Base-by-base conservation (phyloP, 2,329 filamentous ascomycete species). In the Claviceps purpurea region DNA sequence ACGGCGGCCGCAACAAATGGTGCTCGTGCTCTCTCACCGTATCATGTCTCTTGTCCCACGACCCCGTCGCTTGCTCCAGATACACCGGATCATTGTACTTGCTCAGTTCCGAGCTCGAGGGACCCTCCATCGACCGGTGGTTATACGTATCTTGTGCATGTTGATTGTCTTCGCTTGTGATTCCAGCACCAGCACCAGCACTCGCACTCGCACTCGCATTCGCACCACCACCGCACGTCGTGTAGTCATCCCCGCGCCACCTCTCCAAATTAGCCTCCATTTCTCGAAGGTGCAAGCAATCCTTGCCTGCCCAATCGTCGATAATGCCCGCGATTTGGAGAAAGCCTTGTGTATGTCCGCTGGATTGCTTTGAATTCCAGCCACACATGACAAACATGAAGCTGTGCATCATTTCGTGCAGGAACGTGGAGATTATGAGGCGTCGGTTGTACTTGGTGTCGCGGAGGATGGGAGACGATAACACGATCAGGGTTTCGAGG, bases 351-450 rank as follows among this genome's bases (percentile, higher is more conserved):
- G 81, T 84, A 57, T 84, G 81, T 0, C 81, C 81, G 11, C 79
- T 79, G 43, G 72, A 69, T 24, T 70, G 66, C 39, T 73, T 68
- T 0, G 79, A 79, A 44, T 73, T 70, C 61, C 80, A 76, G 4
- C 81, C 81, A 57, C 79, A 82, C 50, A 68, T 70, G 52, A 84
- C 74, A 57, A 84, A 84, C 16, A 84, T 68, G 60, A 82, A 84
- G 64, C 79, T 80, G 65, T 84, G 81, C 47, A 84, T 80, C 58
- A 84, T 73, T 64, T 85, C 81, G 60, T 84, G 81, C 47, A 85
- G 60, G 56, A 85, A 83, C 0, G 81, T 81, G 6, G 77, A 79
- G 48, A 84, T 81, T 51, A 84, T 71, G 16, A 84, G 69, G 6
- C 78, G 71, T 5, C 80, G 68, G 61, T 79, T 81, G 62, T 80